Conservation (phyloP, 2,329 filamentous ascomycete genomes). For the Raffaelea albimanens region DNA sequence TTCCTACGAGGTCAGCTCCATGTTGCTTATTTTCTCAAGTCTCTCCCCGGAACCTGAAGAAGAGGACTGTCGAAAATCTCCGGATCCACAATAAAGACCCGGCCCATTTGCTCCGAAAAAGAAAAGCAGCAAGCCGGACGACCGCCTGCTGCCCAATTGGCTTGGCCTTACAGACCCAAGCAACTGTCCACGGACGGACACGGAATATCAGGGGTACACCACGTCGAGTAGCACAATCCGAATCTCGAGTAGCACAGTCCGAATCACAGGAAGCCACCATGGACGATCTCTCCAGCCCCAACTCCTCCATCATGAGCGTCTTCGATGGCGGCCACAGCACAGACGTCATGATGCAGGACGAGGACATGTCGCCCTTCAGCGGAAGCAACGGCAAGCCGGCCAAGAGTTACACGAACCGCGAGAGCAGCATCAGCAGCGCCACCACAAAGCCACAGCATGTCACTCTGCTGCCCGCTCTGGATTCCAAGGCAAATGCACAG, state of each 20-base stretch:
- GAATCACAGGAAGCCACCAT: conserved; percentile 3
- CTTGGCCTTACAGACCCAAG: no score
- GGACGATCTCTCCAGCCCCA: conserved; percentile 13
- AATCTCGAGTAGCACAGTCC: no score
- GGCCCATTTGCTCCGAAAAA: no score
- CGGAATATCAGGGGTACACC: no score
- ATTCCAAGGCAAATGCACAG: not conserved
- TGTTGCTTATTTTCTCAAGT: conserved; percentile 7
- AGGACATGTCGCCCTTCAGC: conserved; percentile 10
- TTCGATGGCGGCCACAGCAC: conserved; percentile 10
- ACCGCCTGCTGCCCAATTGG: no score
- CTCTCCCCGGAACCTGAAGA: conserved; percentile 9
- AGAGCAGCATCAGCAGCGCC: conserved; percentile 5
- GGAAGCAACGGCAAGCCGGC: conserved; percentile 3
- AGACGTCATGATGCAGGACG: conserved; percentile 10
- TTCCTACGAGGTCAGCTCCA: conserved; percentile 1
- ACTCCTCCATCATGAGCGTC: conserved; percentile 12
- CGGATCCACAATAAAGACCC: not conserved
- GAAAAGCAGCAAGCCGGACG: not conserved
- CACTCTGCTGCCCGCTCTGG: not conserved
- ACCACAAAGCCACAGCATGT: not conserved
- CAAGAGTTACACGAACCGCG: not conserved
- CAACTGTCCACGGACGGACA: no score
- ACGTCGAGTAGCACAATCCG: no score
- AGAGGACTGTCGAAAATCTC: conserved; percentile 6